Percentiles rank a stretch among this genome's conserved stretches.
phyloP scores from a whole-genome alignment of 1,139 yeast species.

The Suhomyces wounanorum region DNA sequence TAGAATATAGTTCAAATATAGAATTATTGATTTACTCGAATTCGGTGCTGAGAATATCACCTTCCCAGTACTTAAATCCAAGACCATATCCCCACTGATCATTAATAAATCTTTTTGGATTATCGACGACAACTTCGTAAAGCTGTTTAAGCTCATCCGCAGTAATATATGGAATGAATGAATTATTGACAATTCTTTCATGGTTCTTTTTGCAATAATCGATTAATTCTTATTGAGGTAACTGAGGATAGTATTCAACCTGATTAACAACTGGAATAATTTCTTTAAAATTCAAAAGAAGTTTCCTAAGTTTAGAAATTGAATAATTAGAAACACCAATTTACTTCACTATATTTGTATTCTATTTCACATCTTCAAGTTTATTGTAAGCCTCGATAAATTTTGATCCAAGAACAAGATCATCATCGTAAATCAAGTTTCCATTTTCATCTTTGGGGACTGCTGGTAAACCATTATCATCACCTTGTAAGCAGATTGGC shows the following conservation, averaged over 20 bases:
- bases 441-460: slow-evolving; percentile 44
- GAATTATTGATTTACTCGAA: slow-evolving; percentile 2
- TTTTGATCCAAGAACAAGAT: slow-evolving; percentile 38
- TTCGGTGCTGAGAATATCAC: slow-evolving; percentile 26
- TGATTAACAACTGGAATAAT: slow-evolving; percentile 38
- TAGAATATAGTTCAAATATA: not conserved
- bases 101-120: slow-evolving; percentile 41
- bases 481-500: slow-evolving; percentile 50
- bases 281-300: slow-evolving; percentile 30
- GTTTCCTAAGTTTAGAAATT: slow-evolving; percentile 27
- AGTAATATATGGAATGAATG: slow-evolving; percentile 41
- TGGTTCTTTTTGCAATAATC: slow-evolving; percentile 29
- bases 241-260: slow-evolving; percentile 41
- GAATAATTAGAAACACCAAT: slow-evolving; percentile 40
- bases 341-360: slow-evolving; percentile 32
- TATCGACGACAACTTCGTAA: slow-evolving; percentile 43
- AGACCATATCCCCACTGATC: slow-evolving; percentile 43
- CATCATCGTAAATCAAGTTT: slow-evolving; percentile 42
- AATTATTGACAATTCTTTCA: slow-evolving; percentile 34
- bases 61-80: slow-evolving; percentile 42
- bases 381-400: slow-evolving; percentile 51
- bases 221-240: slow-evolving; percentile 40
- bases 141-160: slow-evolving; percentile 44
- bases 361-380: slow-evolving; percentile 43
- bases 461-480: slow-evolving; percentile 39